Evolutionary conservation across 1,284 basidiomycete genomes (phyloP), one percentile per base, ranked within the genome.

Genomic region (Sanghuangporus sanghuang): DNA sequence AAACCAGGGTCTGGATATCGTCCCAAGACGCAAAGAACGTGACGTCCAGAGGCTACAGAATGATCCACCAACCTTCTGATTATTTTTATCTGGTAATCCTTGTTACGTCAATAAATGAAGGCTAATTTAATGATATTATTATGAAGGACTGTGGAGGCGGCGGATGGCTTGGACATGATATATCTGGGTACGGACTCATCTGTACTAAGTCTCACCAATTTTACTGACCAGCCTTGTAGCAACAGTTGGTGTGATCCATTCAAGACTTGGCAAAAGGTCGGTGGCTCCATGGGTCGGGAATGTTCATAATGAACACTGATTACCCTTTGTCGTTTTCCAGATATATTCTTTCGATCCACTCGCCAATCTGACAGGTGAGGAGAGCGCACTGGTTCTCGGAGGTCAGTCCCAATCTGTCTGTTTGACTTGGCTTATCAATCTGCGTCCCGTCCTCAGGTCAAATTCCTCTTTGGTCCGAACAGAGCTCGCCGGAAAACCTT

Each of bases 271-370:
- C 76, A 78, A 62, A 71, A 81, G 77, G 69, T 68, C 66, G 8
- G 44, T 55, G 67, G 40, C 23, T 7, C 42, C 27, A 27, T 40
- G 18, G 66, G 73, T 69, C 14, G 21, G 49, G 40, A 57, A 21
- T 16, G 18, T 27, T 48, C 27, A 80, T 0, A 72, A 70, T 60
- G 7, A 16, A 38, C 42, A 12, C 11, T 49, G 38, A 52, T 58
- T 49, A 27, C 54, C 59, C n/a, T 49, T 38, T 59, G 16, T 38
- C 16, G 16, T 38, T n/a, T 36, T 14, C 23, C 21, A 64, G 60
- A 65, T 77, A 16, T 84, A 81, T 71, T 79, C 81, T 0, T 88
- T 84, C 69, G 78, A 86, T 67, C 86, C 86, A 1, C 75, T 77
- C 58, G 65, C 66, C 12, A 71, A 72, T 57, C 65, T 79, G 21